Conservation (phyloP, 192 early-diverging fungal species). For the Obelidium mucronatum region DNA sequence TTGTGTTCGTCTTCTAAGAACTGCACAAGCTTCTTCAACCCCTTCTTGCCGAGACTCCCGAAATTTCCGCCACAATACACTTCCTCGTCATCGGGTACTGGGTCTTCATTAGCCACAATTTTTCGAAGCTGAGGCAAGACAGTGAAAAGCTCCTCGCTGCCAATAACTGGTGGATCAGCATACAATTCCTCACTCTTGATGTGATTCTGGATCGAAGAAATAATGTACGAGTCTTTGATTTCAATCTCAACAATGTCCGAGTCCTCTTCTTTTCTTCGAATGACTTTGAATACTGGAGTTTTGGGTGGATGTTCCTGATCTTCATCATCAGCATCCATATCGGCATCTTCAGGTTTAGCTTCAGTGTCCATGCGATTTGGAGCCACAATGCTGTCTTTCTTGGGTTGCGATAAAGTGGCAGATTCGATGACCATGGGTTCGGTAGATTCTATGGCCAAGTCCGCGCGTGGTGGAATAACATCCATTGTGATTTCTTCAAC, state of each 20-base stretch:
- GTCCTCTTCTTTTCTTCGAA: background rate
- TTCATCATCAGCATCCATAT: background rate
- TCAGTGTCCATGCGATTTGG: no score
- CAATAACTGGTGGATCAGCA: background rate
- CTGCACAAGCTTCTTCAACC: background rate
- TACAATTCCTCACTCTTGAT: background rate
- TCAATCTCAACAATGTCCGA: background rate
- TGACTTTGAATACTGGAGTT: background rate
- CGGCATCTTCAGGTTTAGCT: background rate
- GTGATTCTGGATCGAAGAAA: background rate
- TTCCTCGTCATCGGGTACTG: background rate
- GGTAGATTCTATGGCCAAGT: no score
- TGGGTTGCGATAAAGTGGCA: no score
- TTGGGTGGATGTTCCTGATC: background rate
- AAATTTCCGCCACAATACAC: background rate
- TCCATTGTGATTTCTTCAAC: no score
- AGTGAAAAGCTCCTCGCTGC: slow-evolving; percentile 6
- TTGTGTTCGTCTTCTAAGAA: slow-evolving; percentile 1
- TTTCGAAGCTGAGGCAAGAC: slow-evolving; percentile 1
- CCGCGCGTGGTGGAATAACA: no score
- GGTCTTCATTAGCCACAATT: background rate
- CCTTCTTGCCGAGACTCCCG: background rate
- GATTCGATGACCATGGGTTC: no score
- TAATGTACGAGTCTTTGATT: background rate
- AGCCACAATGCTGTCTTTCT: no score